Evolutionary conservation across 176 grass and related monocot genomes (phyloP).

Genomic region (Eragrostis curvula): DNA sequence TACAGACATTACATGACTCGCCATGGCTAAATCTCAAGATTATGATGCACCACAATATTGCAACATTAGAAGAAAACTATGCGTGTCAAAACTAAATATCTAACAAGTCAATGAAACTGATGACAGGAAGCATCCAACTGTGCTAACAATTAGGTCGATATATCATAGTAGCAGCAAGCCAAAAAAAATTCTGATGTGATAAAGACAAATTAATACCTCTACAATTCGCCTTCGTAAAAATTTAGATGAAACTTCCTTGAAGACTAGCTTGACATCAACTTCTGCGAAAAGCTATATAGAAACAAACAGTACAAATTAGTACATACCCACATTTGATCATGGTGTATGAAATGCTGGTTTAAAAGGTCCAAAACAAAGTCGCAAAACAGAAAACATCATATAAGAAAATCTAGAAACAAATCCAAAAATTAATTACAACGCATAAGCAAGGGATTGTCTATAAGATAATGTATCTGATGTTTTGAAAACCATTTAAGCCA

Average conservation of each 20-base stretch:
- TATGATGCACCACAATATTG: not conserved
- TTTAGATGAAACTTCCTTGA: constrained; percentile 97
- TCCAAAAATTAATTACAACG: not conserved
- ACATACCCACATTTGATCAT: not conserved
- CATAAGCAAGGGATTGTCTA: not conserved
- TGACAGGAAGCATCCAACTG: constrained; percentile 25
- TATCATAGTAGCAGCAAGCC: not conserved
- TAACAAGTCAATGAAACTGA: constrained; percentile 16
- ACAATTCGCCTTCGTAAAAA: constrained; percentile 89
- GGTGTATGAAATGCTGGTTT: constrained; percentile 22
- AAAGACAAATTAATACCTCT: constrained; percentile 59
- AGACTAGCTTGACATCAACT: constrained; percentile 98
- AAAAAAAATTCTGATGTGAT: not conserved
- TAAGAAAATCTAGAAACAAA: not conserved
- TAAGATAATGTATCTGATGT: not conserved
- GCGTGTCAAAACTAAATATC: constrained; percentile 4
- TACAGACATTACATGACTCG: too few species aligned
- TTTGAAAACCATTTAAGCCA: too few species aligned
- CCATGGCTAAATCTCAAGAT: constrained; percentile 11
- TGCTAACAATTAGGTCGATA: constrained; percentile 11
- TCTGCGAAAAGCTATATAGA: constrained; percentile 86
- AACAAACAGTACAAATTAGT: constrained; percentile 30
- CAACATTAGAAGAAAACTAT: constrained; percentile 8
- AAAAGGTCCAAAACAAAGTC: constrained; percentile 8
- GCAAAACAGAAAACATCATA: constrained; percentile 4